These are phyloP conservation scores for Cystobasidium ongulense DNA, from an alignment of 768 basidiomycete genomes.

Conservation along the genomic window DNA sequence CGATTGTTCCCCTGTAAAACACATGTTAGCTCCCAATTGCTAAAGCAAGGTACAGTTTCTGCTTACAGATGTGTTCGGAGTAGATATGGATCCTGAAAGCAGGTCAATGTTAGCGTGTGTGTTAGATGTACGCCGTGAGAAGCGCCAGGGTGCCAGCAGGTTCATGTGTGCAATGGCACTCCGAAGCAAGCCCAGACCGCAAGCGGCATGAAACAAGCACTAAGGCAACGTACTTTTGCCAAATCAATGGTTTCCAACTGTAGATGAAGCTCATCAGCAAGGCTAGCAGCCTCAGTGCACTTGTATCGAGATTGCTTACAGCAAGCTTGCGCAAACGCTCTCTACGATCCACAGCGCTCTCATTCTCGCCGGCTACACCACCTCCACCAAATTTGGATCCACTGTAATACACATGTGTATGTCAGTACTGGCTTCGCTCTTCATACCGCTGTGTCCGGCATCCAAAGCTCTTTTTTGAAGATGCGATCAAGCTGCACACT, in stretches of 20 bases:
- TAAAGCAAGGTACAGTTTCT: too few species aligned
- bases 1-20: conserved; percentile 62
- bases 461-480: not conserved
- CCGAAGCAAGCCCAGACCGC: too few species aligned
- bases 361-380: conserved; percentile 84
- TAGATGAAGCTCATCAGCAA: not conserved
- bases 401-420: not conserved
- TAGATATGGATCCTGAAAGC: conserved; percentile 81
- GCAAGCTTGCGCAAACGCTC: conserved; percentile 83
- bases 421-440: not conserved
- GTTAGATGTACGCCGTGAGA: too few species aligned
- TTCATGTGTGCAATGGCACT: too few species aligned
- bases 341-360: conserved; percentile 87
- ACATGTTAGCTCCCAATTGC: not conserved
- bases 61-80: conserved; percentile 77
- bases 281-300: not conserved
- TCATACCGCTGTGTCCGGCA: not conserved
- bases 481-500: not conserved
- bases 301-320: not conserved
- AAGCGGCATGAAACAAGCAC: not conserved
- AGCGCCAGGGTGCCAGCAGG: not conserved
- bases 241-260: conserved; percentile 88
- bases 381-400: conserved; percentile 76
- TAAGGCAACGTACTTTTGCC: conserved; percentile 62
- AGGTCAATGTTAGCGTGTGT: conserved; percentile 3